phyloP scores from a whole-genome alignment of 192 early-diverging fungal genomes.

The Podila clonocystis region DNA sequence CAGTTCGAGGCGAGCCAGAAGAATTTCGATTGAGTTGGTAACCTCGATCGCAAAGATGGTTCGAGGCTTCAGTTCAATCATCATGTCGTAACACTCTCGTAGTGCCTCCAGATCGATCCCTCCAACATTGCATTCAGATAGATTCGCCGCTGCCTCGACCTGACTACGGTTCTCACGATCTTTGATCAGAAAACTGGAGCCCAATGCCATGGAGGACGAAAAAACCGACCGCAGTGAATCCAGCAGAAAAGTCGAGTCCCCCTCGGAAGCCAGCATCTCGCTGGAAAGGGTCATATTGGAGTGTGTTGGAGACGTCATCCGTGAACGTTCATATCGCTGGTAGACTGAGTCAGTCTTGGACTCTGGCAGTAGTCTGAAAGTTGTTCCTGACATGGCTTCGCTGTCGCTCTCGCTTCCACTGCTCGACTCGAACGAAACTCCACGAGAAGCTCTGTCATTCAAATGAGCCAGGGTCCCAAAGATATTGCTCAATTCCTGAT shows the following conservation, averaged over 20 bases:
- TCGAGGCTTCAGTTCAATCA: slow-evolving; percentile 44
- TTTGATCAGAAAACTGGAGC: slow-evolving; percentile 41
- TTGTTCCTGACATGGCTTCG: too few relatives aligned
- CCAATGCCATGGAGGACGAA: slow-evolving; percentile 23
- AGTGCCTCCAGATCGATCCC: slow-evolving; percentile 46
- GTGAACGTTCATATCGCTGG: neutral
- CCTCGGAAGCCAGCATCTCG: slow-evolving; percentile 6
- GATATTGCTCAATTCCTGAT: too few relatives aligned
- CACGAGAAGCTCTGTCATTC: neutral
- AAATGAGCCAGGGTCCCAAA: too few relatives aligned
- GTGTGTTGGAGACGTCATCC: slow-evolving; percentile 4
- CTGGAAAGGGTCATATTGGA: slow-evolving; percentile 11
- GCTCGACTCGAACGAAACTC: neutral
- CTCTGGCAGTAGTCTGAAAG: too few relatives aligned
- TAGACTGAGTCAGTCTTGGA: neutral
- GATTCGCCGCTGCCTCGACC: neutral
- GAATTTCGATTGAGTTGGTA: slow-evolving; percentile 64
- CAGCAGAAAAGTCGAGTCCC: slow-evolving; percentile 40
- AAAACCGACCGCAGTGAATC: slow-evolving; percentile 38
- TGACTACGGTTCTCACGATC: slow-evolving; percentile 7
- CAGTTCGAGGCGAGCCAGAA: slow-evolving; percentile 62
- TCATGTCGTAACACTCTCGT: slow-evolving; percentile 44
- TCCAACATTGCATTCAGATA: slow-evolving; percentile 16
- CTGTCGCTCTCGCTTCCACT: too few relatives aligned
- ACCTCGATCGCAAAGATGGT: slow-evolving; percentile 50